Evolutionary conservation across 768 basidiomycete species (phyloP), one percentile per base, ranked within the genome.

Genomic region (Neoboletus brunneissimus): DNA sequence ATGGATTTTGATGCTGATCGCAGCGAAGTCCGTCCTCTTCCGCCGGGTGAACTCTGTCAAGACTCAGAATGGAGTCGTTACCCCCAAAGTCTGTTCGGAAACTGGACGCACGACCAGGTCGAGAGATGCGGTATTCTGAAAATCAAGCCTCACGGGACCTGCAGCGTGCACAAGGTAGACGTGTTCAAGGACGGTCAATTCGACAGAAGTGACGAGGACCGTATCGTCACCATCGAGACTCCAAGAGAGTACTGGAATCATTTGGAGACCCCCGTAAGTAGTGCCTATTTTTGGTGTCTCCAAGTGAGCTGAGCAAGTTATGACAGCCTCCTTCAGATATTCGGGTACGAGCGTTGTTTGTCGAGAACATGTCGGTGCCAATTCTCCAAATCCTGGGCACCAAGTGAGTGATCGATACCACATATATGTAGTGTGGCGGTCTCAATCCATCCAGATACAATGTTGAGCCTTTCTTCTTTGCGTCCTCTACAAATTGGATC

Each of bases 401-500:
- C 41, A 80, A 66, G 85, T 85, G 55, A 59, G 75, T 60, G 20
- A 37, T 49, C 27, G 3, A 11, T 18, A 3, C 31, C n/a, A 10
- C 4, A 48, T 38, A 25, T 7, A 13, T 5, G 25, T 18, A 29
- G 11, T 22, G 5, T 23, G n/a, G 25, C 5, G 5, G 11, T 37
- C 53, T 63, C 47, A 56, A 44, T 25, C 15, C n/a, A 10, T 15
- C 9, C 25, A 74, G 84, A 63, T 84, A 80, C 56, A 77, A 77
- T 53, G 76, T 86, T 40, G 85, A 86, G 57, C 85, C 85, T 1
- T 85, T 86, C 70, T 86, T 81, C 64, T 86, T 85, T 62, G 81
- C 83, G 0, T 85, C 84, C 1, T 81, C 84, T 0, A 64, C 79
- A 15, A 85, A 82, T 59, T 86, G 84, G 84, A 88, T 86, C 46